These are phyloP conservation scores for Graphiopsis chlorocephala DNA, from an alignment of 2,329 filamentous ascomycete species.

Conservation along the genomic window DNA sequence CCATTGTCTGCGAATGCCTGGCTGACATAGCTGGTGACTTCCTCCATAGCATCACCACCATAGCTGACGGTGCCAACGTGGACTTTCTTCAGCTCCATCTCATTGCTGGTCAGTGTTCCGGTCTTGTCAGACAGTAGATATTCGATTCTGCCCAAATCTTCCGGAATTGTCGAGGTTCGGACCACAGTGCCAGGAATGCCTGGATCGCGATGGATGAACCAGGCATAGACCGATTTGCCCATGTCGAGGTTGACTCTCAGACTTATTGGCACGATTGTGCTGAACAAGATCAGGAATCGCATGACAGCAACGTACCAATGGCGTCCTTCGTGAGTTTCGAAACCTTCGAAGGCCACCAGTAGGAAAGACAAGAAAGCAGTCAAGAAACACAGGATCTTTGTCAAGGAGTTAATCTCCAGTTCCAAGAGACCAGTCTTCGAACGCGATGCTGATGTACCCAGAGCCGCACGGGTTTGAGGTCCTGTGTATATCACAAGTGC, in stretches of 20 bases:
- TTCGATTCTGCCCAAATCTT: conserved; percentile 92
- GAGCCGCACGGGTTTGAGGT: conserved; percentile 84
- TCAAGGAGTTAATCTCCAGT: conserved; percentile 94
- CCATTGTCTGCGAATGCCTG: conserved; percentile 68
- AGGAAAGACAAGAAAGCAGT: conserved; percentile 83
- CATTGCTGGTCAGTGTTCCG: conserved; percentile 93
- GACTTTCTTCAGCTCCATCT: conserved; percentile 85
- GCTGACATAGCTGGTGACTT: conserved; percentile 80
- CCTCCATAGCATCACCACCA: conserved; percentile 98
- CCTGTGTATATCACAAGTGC: conserved; percentile 94
- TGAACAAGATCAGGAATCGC: conserved; percentile 96
- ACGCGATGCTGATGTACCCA: conserved; percentile 86
- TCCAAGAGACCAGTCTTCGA: conserved; percentile 93
- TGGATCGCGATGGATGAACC: conserved; percentile 87
- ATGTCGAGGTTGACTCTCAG: conserved; percentile 94
- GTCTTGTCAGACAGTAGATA: conserved; percentile 97
- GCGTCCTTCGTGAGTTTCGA: conserved; percentile 59
- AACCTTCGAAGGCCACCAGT: conserved; percentile 82
- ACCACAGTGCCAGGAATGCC: conserved; percentile 92
- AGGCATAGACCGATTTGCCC: conserved; percentile 94
- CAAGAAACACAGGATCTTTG: conserved; percentile 89
- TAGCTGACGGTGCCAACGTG: conserved; percentile 98
- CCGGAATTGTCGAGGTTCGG: conserved; percentile 93
- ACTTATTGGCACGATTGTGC: conserved; percentile 98
- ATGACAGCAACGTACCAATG: conserved; percentile 94